These are phyloP conservation scores for Populus deltoides DNA, from an alignment of 345 rosid species.

Conservation along the genomic window DNA sequence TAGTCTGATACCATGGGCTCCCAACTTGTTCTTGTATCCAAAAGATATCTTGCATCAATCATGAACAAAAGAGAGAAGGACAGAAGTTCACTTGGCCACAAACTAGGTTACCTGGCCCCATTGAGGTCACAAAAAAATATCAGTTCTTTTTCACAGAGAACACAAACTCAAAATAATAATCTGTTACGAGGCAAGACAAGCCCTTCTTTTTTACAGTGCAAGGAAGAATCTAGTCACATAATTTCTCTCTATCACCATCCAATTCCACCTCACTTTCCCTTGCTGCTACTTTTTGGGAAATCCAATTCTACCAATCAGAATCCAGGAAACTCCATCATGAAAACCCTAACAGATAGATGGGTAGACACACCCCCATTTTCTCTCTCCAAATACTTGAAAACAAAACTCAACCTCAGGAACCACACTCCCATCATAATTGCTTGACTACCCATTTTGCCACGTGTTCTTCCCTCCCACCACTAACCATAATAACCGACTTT, in stretches of 20 bases:
- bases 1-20: too few relatives aligned
- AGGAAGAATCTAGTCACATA: conserved; percentile 10
- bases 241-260: conserved; percentile 25
- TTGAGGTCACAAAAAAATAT: background rate
- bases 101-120: background rate
- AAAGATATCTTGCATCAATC: background rate
- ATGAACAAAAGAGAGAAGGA: background rate
- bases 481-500: conserved; percentile 41
- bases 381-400: conserved; percentile 9
- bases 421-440: conserved; percentile 13
- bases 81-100: background rate
- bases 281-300: conserved; percentile 24
- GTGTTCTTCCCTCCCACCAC: conserved; percentile 64
- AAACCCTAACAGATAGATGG: conserved; percentile 35
- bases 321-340: conserved; percentile 39
- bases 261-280: conserved; percentile 5
- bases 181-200: background rate
- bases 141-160: background rate
- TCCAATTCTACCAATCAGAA: conserved; percentile 59
- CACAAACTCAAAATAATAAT: background rate
- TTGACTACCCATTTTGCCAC: conserved; percentile 53
- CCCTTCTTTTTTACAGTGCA: background rate
- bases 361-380: background rate
- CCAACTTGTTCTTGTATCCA: too few relatives aligned
- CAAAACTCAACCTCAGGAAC: conserved; percentile 57